A percentile compares a stretch with the other conserved stretches of the same genome.
These are phyloP conservation scores for Auxenochlorella pyrenoidosa DNA, from an alignment of 139 green algal genomes.

Conservation along the genomic window DNA sequence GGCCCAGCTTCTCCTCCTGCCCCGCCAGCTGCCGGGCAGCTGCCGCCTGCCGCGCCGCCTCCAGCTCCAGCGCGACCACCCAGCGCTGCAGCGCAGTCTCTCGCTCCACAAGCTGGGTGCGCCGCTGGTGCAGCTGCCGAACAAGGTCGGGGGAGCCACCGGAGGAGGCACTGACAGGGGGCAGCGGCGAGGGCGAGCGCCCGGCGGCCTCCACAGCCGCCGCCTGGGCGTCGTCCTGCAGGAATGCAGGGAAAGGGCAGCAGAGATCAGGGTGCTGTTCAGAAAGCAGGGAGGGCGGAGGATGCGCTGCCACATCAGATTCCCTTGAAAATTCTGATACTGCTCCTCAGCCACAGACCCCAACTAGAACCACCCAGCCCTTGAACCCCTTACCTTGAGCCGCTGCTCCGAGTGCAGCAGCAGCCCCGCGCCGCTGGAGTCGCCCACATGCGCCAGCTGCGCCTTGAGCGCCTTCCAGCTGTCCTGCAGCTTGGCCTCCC, in stretches of 20 bases:
- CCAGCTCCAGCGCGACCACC: constrained; percentile 52
- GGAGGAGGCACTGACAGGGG: constrained; percentile 2
- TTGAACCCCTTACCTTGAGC: constrained; percentile 12
- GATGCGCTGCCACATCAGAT: neutral
- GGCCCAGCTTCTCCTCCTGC: constrained; percentile 33
- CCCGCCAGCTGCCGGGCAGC: constrained; percentile 18
- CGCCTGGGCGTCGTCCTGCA: constrained; percentile 42
- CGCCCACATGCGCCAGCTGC: constrained; percentile 38
- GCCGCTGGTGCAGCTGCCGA: constrained; percentile 32
- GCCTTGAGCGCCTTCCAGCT: constrained; percentile 53
- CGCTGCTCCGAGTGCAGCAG: constrained; percentile 40
- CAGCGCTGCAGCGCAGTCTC: constrained; percentile 68
- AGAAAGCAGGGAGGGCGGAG: no score
- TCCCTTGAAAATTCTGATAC: no score
- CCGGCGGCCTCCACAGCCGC: constrained; percentile 33
- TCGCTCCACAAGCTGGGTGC: constrained; percentile 48
- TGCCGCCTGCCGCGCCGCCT: constrained; percentile 41
- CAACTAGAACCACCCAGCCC: no score
- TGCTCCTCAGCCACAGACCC: neutral
- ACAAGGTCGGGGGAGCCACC: constrained; percentile 16
- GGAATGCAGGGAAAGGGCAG: neutral
- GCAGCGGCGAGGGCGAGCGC: constrained; percentile 31
- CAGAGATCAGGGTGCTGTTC: no score
- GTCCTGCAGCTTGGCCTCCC: constrained; percentile 62
- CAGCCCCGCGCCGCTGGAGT: neutral